Conservation (phyloP, 2,329 filamentous ascomycete species). For the Ophiostoma angusticollis region DNA sequence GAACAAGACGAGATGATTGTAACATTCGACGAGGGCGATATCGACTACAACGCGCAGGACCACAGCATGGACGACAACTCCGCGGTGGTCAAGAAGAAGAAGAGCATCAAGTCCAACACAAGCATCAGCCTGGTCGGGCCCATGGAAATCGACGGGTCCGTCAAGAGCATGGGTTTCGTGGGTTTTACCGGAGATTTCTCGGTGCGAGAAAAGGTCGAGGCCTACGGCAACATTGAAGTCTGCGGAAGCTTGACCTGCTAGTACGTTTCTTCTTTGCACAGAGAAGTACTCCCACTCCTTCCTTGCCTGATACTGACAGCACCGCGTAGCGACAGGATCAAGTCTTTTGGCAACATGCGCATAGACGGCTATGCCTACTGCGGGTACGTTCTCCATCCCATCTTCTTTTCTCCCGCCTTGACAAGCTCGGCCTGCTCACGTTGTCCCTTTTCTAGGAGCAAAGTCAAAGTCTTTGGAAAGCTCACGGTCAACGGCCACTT, state of each 20-base stretch:
- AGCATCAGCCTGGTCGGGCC: slow-evolving; percentile 29
- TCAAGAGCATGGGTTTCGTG: slow-evolving; percentile 33
- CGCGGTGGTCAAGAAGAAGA: slow-evolving; percentile 19
- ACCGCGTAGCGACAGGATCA: slow-evolving; percentile 27
- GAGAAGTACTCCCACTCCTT: no score
- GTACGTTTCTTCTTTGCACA: slow-evolving; percentile 21
- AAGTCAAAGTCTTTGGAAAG: slow-evolving; percentile 35
- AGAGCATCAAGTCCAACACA: slow-evolving; percentile 30
- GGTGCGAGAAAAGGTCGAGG: slow-evolving; percentile 32
- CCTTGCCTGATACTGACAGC: no score
- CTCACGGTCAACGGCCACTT: slow-evolving; percentile 30
- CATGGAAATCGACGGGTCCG: slow-evolving; percentile 33
- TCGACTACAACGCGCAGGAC: slow-evolving; percentile 11
- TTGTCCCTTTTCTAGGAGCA: slow-evolving; percentile 21
- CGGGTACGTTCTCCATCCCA: slow-evolving; percentile 19
- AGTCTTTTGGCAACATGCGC: slow-evolving; percentile 33
- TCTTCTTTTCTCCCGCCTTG: neutral
- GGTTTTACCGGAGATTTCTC: slow-evolving; percentile 31
- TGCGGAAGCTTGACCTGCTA: slow-evolving; percentile 30
- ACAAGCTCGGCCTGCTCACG: neutral
- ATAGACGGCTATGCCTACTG: slow-evolving; percentile 27
- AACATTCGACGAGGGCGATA: slow-evolving; percentile 10
- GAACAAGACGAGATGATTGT: slow-evolving; percentile 12
- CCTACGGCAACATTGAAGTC: slow-evolving; percentile 31
- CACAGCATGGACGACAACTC: slow-evolving; percentile 1